Conservation (phyloP, 192 early-diverging fungal species). For the Chytriomyces confervae region DNA sequence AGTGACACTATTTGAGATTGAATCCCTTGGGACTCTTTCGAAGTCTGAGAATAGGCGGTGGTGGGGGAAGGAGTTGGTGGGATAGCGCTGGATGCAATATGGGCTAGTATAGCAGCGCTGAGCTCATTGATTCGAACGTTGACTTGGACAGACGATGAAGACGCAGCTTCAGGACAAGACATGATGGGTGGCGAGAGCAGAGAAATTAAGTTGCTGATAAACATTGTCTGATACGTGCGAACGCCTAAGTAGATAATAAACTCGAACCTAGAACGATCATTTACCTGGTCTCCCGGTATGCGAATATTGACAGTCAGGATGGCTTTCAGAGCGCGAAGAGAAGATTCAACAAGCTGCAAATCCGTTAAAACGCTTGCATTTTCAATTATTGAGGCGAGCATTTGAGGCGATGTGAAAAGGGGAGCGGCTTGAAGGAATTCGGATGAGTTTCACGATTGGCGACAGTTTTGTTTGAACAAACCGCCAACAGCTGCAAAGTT, state of each 20-base stretch:
- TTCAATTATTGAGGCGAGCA: too few species aligned
- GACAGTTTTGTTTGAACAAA: too few species aligned
- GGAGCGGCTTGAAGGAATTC: too few species aligned
- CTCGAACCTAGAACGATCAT: background rate
- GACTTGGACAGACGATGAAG: background rate
- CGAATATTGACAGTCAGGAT: constrained; percentile 62
- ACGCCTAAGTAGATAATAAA: background rate
- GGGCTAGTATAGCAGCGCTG: constrained; percentile 21
- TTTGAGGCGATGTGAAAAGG: too few species aligned
- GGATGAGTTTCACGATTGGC: too few species aligned
- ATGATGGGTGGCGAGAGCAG: background rate
- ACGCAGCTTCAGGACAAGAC: background rate
- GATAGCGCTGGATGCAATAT: background rate
- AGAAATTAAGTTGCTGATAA: constrained; percentile 11
- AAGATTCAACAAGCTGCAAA: constrained; percentile 64
- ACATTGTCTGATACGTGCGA: background rate
- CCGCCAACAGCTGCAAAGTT: too few species aligned
- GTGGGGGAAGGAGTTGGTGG: background rate
- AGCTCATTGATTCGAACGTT: background rate
- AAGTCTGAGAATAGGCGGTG: constrained; percentile 66
- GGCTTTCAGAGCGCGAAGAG: constrained; percentile 69
- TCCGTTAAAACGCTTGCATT: constrained; percentile 44
- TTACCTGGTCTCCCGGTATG: constrained; percentile 28
- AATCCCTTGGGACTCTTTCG: constrained; percentile 65
- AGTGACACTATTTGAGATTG: constrained; percentile 62